Evolutionary conservation across 352 stramenopile species (phyloP), one percentile per base, ranked within the genome.

Genomic region (Phytopythium helicoides): DNA sequence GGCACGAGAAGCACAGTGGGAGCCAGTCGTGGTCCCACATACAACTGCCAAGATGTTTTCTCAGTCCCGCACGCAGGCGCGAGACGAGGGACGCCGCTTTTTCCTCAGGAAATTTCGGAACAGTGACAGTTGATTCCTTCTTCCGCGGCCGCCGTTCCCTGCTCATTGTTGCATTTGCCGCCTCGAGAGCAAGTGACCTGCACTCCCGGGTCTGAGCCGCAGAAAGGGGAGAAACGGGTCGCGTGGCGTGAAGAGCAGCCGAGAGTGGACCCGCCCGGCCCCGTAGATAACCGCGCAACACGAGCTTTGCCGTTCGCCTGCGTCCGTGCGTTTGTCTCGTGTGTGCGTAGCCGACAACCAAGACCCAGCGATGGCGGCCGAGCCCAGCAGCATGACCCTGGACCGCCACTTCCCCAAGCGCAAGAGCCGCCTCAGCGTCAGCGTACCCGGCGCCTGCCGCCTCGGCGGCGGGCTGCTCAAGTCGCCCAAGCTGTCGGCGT

Each of bases 351-450:
- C 25, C 40, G 4, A 7, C 11, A 22, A n/a, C 16, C 31, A 35
- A n/a, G 36, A 22, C 31, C 15, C 35, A 12, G 26, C 34, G 21
- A 41, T 52, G 46, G 47, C 25, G 19, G 47, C 52, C 41, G 28
- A 42, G 12, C 48, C 33, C n/a, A 36, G 18, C 45, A 72, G 56
- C 33, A 77, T 77, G 52, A 77, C 69, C 34, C 79, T 86, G 56
- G 85, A 66, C 56, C 74, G 82, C 39, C 76, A 72, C 55, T 83
- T 81, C 54, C 86, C 85, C 67, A 87, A 87, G 55, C 72, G 79
- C 60, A 88, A 87, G 71, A 71, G 62, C 56, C 62, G 66, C 49
- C 68, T 76, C 48, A 62, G 50, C 16, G 49, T 35, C 25, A 25
- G 46, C 15, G 42, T 61, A 11, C 49, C 66, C 14, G 59, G 59